Evolutionary conservation across 106 monocot genomes (phyloP).

Genomic region (Alisma plantagoaquatica): DNA sequence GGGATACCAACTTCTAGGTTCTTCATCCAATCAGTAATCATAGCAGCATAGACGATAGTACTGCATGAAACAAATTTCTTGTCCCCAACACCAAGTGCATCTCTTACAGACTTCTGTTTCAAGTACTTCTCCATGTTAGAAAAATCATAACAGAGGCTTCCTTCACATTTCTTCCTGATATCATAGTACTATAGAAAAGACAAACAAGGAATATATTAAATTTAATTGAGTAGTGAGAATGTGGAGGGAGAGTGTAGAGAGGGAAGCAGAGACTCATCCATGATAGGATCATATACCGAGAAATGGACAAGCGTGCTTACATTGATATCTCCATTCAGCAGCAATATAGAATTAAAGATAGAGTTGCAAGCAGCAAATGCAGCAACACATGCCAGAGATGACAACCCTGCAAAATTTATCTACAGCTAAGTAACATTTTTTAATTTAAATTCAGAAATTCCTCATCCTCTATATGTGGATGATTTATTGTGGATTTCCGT

Average conservation of each 20-base stretch:
- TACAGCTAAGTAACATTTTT: conserved; percentile 1
- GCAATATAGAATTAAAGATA: conserved; percentile 48
- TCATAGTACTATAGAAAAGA: conserved; percentile 35
- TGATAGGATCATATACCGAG: too few relatives aligned
- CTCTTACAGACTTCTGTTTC: conserved; percentile 29
- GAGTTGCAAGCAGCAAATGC: conserved; percentile 51
- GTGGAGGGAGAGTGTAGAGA: too few relatives aligned
- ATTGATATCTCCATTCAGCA: conserved; percentile 47
- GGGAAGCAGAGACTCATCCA: too few relatives aligned
- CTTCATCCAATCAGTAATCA: conserved; percentile 48
- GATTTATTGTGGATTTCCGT: too few relatives aligned
- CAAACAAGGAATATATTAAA: too few relatives aligned
- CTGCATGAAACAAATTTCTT: conserved; percentile 38
- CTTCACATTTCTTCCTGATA: conserved; percentile 37
- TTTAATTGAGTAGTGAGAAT: too few relatives aligned
- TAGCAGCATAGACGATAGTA: conserved; percentile 33
- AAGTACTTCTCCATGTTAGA: conserved; percentile 49
- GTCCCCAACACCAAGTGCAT: conserved; percentile 37
- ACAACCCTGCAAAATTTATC: conserved; percentile 20
- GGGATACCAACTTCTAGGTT: conserved; percentile 39
- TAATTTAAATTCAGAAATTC: too few relatives aligned
- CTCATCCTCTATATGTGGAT: too few relatives aligned
- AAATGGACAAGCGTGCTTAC: conserved; percentile 11
- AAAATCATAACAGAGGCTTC: conserved; percentile 45
- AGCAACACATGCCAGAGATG: conserved; percentile 36